Percentiles rank a stretch among this genome's conserved stretches.
Evolutionary conservation across 257 asterid genomes (phyloP).

Genomic region (Nicotiana sylvestris): DNA sequence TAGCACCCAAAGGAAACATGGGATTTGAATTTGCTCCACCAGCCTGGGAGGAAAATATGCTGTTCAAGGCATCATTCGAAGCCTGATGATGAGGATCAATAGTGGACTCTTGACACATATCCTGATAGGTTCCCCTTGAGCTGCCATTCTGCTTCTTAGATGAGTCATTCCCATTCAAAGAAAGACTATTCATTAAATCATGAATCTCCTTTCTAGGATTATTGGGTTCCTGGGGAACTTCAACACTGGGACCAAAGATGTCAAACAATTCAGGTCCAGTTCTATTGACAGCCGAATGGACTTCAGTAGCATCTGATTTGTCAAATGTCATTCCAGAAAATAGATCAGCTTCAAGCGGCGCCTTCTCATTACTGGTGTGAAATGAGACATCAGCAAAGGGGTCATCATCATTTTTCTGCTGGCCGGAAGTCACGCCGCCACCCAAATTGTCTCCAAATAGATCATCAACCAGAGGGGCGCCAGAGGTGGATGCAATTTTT

Average conservation of each 20-base stretch:
- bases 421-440: slow-evolving; percentile 30
- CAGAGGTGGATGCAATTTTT: slow-evolving; percentile 32
- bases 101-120: slow-evolving; percentile 28
- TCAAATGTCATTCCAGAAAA: slow-evolving; percentile 61
- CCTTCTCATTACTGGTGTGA: slow-evolving; percentile 45
- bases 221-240: slow-evolving; percentile 31
- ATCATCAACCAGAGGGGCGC: slow-evolving; percentile 64
- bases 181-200: slow-evolving; percentile 56
- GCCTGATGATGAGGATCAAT: slow-evolving; percentile 28
- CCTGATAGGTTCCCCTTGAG: slow-evolving; percentile 25
- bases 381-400: slow-evolving; percentile 96
- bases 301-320: slow-evolving; percentile 36
- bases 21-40: slow-evolving; percentile 48
- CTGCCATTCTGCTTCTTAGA: slow-evolving; percentile 37
- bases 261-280: slow-evolving; percentile 58
- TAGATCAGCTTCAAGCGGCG: slow-evolving; percentile 40
- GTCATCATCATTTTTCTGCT: slow-evolving; percentile 61
- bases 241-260: slow-evolving; percentile 49
- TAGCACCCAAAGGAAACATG: slow-evolving; percentile 55
- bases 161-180: slow-evolving; percentile 46
- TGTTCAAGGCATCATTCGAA: slow-evolving; percentile 42
- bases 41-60: slow-evolving; percentile 50
- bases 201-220: slow-evolving; percentile 38
- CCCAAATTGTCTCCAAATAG: slow-evolving; percentile 54
- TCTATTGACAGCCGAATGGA: slow-evolving; percentile 27